Percentiles rank a stretch among this genome's conserved stretches.
Evolutionary conservation across 2,329 filamentous ascomycete genomes (phyloP).

Genomic region (Ilyonectria sp.): DNA sequence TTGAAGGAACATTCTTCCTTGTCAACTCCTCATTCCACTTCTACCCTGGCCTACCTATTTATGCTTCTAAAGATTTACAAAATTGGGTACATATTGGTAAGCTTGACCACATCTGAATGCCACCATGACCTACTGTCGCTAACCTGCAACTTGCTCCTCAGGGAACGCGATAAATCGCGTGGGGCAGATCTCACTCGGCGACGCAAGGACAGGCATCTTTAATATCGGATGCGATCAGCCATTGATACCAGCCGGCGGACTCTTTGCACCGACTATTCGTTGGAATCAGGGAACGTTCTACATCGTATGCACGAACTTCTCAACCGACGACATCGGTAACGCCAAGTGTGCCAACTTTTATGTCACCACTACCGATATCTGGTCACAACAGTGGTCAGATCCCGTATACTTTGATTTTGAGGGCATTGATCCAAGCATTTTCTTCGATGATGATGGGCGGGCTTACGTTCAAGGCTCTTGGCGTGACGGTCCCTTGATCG

Average conservation of each 20-base stretch:
- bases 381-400: slow-evolving; percentile 22
- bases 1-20: slow-evolving; percentile 13
- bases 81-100: slow-evolving; percentile 27
- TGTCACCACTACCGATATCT: slow-evolving; percentile 20
- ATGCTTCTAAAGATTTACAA: slow-evolving; percentile 15
- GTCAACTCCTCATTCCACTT: slow-evolving; percentile 30
- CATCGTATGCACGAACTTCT: slow-evolving; percentile 26
- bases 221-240: no score
- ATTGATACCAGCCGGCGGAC: slow-evolving; percentile 12
- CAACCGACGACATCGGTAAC: background rate
- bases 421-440: slow-evolving; percentile 48
- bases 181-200: slow-evolving; percentile 7
- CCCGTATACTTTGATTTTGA: slow-evolving; percentile 21
- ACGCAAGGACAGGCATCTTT: background rate
- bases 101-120: background rate
- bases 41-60: slow-evolving; percentile 28
- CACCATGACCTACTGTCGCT: no score
- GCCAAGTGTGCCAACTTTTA: slow-evolving; percentile 14
- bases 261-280: slow-evolving; percentile 29
- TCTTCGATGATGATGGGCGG: slow-evolving; percentile 25
- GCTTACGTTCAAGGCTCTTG: slow-evolving; percentile 51
- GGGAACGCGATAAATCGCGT: slow-evolving; percentile 18
- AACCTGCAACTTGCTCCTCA: background rate
- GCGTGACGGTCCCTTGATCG: slow-evolving; percentile 43
- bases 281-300: slow-evolving; percentile 18